phyloP scores from a whole-genome alignment of 345 rosid species.

The Salix caprea region DNA sequence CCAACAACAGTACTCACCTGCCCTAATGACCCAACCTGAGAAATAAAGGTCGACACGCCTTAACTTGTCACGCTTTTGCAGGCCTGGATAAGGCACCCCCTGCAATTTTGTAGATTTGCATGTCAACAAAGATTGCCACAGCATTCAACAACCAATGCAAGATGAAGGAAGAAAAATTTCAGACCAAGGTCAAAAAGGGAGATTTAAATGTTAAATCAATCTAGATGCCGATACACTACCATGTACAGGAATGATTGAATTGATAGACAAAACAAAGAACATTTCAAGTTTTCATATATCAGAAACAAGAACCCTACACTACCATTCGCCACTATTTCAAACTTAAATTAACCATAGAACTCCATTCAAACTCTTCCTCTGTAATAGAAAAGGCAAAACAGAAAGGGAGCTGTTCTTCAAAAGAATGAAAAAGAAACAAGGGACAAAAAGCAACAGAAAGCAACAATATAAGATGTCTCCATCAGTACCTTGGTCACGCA shows the following conservation, averaged over 20 bases:
- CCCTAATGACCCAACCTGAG: constrained; percentile 87
- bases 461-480: background rate
- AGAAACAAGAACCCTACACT: background rate
- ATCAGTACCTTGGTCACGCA: constrained; percentile 82
- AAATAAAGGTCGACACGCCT: constrained; percentile 85
- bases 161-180: background rate
- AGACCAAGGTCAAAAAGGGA: background rate
- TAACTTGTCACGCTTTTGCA: constrained; percentile 80
- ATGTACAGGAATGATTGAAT: background rate
- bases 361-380: background rate
- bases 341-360: background rate
- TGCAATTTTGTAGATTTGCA: constrained; percentile 20
- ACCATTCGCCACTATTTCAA: background rate
- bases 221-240: background rate
- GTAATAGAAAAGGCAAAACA: background rate
- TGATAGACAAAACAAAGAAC: background rate
- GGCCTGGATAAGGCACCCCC: constrained; percentile 64
- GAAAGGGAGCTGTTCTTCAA: background rate
- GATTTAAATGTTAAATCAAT: background rate
- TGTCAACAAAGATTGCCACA: background rate
- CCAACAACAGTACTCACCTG: constrained; percentile 44
- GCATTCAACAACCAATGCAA: background rate
- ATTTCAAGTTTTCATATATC: background rate
- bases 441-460: background rate
- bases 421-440: background rate